These are phyloP conservation scores for Pseudocercospora fijiensis DNA, from an alignment of 2,329 filamentous ascomycete genomes.

Conservation along the genomic window DNA sequence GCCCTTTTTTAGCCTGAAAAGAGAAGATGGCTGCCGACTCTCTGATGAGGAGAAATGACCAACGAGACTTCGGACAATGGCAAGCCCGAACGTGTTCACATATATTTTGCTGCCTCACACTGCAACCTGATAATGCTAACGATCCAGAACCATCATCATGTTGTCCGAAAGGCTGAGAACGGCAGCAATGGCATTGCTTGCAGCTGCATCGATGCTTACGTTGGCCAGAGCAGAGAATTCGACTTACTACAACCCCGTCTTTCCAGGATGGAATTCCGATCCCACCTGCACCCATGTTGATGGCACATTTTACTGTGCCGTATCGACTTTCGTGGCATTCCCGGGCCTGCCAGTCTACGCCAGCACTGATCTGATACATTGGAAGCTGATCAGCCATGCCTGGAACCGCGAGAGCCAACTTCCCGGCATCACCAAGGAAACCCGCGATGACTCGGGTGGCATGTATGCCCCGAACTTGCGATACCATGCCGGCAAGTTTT, in stretches of 20 bases:
- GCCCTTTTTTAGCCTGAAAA: neutral
- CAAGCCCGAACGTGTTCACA: neutral
- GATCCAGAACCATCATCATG: neutral
- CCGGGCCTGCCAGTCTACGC: conserved; percentile 50
- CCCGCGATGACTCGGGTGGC: conserved; percentile 39
- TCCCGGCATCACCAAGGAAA: conserved; percentile 37
- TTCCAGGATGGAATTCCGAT: conserved; percentile 50
- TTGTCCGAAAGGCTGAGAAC: neutral
- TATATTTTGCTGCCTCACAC: neutral
- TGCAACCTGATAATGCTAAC: neutral
- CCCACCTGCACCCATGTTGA: conserved; percentile 48
- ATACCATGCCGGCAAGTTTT: conserved; percentile 44
- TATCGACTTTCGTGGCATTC: conserved; percentile 48
- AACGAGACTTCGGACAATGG: neutral
- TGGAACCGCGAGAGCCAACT: conserved; percentile 42
- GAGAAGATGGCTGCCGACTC: neutral
- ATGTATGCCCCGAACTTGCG: conserved; percentile 46
- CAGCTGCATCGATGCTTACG: neutral
- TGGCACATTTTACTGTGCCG: conserved; percentile 47
- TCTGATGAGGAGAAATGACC: neutral
- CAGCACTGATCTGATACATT: conserved; percentile 47
- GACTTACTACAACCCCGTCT: conserved; percentile 45
- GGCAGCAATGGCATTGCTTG: neutral
- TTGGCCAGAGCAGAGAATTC: conserved; percentile 9
- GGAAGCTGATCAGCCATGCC: conserved; percentile 41